Percentiles rank a stretch among this genome's conserved stretches.
phyloP scores from a whole-genome alignment of 2,329 filamentous ascomycete species.

The Dactylellina haptotyla region DNA sequence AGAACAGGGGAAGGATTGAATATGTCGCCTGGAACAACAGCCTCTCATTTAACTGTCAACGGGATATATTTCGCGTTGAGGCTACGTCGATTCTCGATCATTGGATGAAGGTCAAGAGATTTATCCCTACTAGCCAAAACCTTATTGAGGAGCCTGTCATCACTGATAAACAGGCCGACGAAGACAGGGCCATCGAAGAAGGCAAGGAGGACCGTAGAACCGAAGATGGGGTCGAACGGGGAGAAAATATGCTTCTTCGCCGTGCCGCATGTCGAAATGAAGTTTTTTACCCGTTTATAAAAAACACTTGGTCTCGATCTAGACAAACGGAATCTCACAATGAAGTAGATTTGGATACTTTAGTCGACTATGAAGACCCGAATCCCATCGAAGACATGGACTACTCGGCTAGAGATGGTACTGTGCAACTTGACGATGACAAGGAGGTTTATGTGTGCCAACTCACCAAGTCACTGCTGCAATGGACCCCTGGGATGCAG shows the following conservation, averaged over 20 bases:
- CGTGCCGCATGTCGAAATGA: constrained; percentile 42
- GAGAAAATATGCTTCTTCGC: constrained; percentile 26
- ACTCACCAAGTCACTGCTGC: constrained; percentile 9
- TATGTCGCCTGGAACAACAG: constrained; percentile 20
- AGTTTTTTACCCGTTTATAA: constrained; percentile 35
- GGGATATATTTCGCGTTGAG: constrained; percentile 37
- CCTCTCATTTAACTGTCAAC: constrained; percentile 41
- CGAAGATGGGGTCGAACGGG: constrained; percentile 37
- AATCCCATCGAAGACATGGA: constrained; percentile 25
- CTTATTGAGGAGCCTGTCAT: neutral
- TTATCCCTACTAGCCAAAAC: constrained; percentile 5
- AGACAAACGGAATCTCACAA: neutral
- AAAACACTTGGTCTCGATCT: constrained; percentile 41
- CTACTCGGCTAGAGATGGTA: constrained; percentile 40
- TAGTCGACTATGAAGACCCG: neutral
- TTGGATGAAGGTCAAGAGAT: constrained; percentile 37
- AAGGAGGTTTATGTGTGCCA: constrained; percentile 35
- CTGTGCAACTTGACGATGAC: constrained; percentile 23
- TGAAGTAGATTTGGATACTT: neutral
- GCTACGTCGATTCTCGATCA: constrained; percentile 21
- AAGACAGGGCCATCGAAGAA: constrained; percentile 23
- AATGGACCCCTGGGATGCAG: constrained; percentile 38
- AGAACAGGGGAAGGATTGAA: constrained; percentile 27
- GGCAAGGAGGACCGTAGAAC: constrained; percentile 31
- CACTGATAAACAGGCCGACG: constrained; percentile 13